A percentile compares a stretch with the other conserved stretches of the same genome.
Evolutionary conservation across 768 basidiomycete genomes (phyloP).

Genomic region (Roridomyces roridus): DNA sequence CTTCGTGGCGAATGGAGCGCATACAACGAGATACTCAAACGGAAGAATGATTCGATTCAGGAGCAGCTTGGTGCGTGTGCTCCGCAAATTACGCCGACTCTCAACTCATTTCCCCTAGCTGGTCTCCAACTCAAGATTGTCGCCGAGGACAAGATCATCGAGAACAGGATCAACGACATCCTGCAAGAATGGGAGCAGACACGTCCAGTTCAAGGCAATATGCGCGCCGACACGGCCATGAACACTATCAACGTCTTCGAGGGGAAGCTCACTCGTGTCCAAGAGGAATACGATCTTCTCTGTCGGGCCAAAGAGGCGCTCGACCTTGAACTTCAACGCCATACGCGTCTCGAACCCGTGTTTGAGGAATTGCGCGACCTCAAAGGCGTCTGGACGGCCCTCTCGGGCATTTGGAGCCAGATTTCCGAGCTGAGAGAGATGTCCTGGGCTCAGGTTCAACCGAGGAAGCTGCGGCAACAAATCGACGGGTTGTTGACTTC

Average conservation of each 20-base stretch:
- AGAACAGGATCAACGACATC: conserved; percentile 93
- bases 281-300: conserved; percentile 95
- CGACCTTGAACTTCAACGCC: conserved; percentile 88
- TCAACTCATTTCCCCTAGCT: conserved; percentile 51
- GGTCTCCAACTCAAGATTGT: conserved; percentile 99
- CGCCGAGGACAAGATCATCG: conserved; percentile 98
- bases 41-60: conserved; percentile 98
- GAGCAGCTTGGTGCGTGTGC: conserved; percentile 89
- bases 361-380: conserved; percentile 95
- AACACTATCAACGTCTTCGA: conserved; percentile 96
- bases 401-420: conserved; percentile 96
- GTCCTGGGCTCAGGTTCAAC: conserved; percentile 91
- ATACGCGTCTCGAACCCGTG: conserved; percentile 91
- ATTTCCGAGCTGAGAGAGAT: conserved; percentile 88
- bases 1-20: conserved; percentile 98
- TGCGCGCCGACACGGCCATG: conserved; percentile 96
- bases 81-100: neutral
- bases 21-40: conserved; percentile 95
- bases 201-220: conserved; percentile 94
- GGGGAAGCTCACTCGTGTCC: conserved; percentile 84
- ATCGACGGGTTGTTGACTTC: conserved; percentile 89
- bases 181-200: conserved; percentile 94
- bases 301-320: conserved; percentile 97
- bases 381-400: conserved; percentile 98
- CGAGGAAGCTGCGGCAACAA: conserved; percentile 92